Conservation (phyloP, 352 stramenopile genomes). For the Pythium monospermum region DNA sequence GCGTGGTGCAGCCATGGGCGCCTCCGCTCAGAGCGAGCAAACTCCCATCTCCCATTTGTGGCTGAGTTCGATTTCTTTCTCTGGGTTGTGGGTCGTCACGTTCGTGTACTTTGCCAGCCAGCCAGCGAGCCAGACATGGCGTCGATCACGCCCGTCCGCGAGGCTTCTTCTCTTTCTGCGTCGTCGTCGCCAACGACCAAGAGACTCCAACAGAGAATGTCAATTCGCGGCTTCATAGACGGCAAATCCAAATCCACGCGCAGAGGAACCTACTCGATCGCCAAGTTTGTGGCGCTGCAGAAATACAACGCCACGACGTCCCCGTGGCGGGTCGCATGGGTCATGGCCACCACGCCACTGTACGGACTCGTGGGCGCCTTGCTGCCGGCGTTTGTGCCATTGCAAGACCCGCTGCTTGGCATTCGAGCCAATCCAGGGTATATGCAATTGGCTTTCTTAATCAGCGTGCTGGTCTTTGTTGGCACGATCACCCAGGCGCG, state of each 20-base stretch:
- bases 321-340: slow-evolving; percentile 3
- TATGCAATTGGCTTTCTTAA: background rate
- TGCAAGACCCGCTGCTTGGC: background rate
- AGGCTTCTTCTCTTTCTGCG: no score
- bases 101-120: no score
- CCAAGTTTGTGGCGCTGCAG: slow-evolving; percentile 14
- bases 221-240: background rate
- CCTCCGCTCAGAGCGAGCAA: no score
- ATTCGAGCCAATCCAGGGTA: background rate
- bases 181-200: no score
- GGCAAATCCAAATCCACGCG: background rate
- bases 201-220: background rate
- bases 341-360: slow-evolving; percentile 8
- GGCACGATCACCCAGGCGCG: slow-evolving; percentile 11
- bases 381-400: slow-evolving; percentile 4
- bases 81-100: no score
- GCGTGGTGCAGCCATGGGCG: no score
- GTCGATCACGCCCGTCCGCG: no score
- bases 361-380: slow-evolving; percentile 1
- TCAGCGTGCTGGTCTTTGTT: slow-evolving; percentile 1
- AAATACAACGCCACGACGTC: background rate
- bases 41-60: no score
- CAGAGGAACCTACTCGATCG: slow-evolving; percentile 14
- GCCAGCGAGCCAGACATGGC: no score
- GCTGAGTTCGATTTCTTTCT: no score